Percentiles rank a stretch among this genome's conserved stretches.
Conservation (phyloP, 2,329 filamentous ascomycete species). For the Aureobasidium leucospermi region DNA sequence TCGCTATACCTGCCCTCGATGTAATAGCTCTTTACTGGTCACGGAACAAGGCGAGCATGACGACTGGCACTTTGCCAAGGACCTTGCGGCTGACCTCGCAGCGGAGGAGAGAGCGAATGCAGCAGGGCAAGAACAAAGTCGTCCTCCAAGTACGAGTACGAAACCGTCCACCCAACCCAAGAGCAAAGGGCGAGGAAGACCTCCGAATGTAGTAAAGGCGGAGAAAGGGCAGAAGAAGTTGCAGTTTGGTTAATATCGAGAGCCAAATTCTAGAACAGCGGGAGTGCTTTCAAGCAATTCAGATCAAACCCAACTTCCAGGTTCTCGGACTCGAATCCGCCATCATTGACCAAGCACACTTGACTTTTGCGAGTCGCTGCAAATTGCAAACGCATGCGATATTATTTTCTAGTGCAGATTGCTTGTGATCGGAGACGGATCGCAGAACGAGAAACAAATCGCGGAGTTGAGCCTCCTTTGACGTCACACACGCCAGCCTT, state of each 20-base stretch:
- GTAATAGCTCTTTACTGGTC: conserved; percentile 37
- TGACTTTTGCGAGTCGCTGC: neutral
- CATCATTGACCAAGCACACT: neutral
- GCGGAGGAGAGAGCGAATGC: conserved; percentile 46
- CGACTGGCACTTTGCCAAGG: conserved; percentile 92
- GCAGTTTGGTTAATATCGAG: conserved; percentile 32
- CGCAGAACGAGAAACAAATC: neutral
- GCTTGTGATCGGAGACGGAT: neutral
- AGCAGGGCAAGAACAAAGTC: conserved; percentile 18
- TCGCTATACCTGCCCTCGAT: conserved; percentile 55
- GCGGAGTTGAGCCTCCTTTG: neutral
- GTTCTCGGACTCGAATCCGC: neutral
- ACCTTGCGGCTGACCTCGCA: conserved; percentile 73
- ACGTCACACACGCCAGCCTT: neutral
- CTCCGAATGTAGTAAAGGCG: conserved; percentile 24
- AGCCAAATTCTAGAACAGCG: neutral
- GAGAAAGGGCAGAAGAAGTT: conserved; percentile 41
- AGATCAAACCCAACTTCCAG: neutral
- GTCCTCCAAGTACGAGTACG: neutral
- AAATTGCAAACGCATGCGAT: neutral
- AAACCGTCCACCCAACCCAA: conserved; percentile 6
- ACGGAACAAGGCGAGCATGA: conserved; percentile 64
- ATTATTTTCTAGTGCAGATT: neutral
- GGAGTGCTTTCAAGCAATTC: neutral
- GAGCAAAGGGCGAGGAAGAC: conserved; percentile 30